Conservation (phyloP, 148 eudicot species). For the Nepenthes gracilis region DNA sequence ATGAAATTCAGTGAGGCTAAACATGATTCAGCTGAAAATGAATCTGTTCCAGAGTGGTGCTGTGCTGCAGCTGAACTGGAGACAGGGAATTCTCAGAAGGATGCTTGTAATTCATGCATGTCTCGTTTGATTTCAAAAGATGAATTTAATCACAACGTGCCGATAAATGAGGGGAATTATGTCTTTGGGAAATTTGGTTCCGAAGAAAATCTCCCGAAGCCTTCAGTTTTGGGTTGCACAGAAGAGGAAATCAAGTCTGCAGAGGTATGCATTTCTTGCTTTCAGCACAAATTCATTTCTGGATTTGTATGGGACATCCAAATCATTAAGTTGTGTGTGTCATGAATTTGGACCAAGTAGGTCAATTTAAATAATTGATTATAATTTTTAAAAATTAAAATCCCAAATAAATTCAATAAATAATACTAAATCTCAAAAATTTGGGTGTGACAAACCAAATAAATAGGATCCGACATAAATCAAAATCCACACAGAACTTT, state of each 20-base stretch:
- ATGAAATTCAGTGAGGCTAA: slow-evolving; percentile 9
- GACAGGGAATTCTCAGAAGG: neutral
- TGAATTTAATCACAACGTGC: neutral
- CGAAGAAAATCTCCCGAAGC: neutral
- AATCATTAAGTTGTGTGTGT: neutral
- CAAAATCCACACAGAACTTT: too few species aligned
- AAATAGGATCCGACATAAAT: too few species aligned
- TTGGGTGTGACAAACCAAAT: too few species aligned
- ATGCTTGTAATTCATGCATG: neutral
- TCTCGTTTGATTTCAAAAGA: neutral
- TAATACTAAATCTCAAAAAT: too few species aligned
- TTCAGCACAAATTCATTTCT: neutral
- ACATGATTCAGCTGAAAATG: slow-evolving; percentile 10
- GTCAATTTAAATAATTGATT: too few species aligned
- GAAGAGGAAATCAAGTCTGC: slow-evolving; percentile 12
- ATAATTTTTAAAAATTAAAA: too few species aligned
- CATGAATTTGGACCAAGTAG: neutral
- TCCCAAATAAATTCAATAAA: too few species aligned
- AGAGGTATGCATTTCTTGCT: slow-evolving; percentile 27
- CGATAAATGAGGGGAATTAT: neutral
- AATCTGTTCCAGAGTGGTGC: slow-evolving; percentile 1
- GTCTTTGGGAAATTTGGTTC: neutral
- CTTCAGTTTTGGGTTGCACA: neutral
- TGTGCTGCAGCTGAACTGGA: slow-evolving; percentile 5
- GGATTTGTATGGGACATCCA: neutral